Evolutionary conservation across 495 filamentous ascomycete genomes (phyloP).

Genomic region (Talaromyces wortmannii): DNA sequence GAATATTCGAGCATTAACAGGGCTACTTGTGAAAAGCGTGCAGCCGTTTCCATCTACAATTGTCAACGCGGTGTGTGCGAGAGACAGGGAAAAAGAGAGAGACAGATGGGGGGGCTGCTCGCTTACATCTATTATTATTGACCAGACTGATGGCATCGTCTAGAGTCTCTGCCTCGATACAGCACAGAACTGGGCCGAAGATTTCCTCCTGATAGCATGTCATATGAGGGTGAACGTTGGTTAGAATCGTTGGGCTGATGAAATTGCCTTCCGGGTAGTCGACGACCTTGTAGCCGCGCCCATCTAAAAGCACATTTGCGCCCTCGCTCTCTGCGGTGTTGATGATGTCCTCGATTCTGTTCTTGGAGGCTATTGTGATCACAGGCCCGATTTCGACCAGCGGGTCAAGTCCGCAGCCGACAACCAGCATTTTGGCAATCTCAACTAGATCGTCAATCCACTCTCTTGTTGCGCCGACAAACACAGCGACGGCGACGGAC

Average conservation of each 20-base stretch:
- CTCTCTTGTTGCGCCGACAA: constrained; percentile 15
- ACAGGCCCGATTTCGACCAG: constrained; percentile 19
- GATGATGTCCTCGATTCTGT: constrained; percentile 19
- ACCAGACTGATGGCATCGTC: constrained; percentile 20
- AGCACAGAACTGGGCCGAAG: constrained; percentile 23
- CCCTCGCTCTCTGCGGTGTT: constrained; percentile 13
- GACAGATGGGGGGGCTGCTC: too few relatives aligned
- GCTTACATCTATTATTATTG: constrained; percentile 22
- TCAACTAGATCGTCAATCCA: constrained; percentile 21
- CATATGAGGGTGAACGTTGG: constrained; percentile 20
- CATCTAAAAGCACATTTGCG: constrained; percentile 15
- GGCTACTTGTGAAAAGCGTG: constrained; percentile 20
- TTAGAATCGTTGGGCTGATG: constrained; percentile 20
- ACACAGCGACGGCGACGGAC: constrained; percentile 19
- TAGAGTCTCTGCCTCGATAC: constrained; percentile 18
- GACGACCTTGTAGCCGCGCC: constrained; percentile 12
- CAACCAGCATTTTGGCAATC: constrained; percentile 16
- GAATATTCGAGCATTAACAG: constrained; percentile 17
- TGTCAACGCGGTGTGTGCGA: neutral
- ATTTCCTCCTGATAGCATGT: constrained; percentile 24
- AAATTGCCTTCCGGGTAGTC: constrained; percentile 23
- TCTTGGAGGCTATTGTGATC: constrained; percentile 11
- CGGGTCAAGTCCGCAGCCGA: constrained; percentile 14
- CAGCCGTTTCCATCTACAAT: constrained; percentile 19
- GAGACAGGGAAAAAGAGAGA: neutral